A percentile compares a stretch with the other conserved stretches of the same genome.
Evolutionary conservation across 306 rosid genomes (phyloP).

Genomic region (Glycine latifolia): DNA sequence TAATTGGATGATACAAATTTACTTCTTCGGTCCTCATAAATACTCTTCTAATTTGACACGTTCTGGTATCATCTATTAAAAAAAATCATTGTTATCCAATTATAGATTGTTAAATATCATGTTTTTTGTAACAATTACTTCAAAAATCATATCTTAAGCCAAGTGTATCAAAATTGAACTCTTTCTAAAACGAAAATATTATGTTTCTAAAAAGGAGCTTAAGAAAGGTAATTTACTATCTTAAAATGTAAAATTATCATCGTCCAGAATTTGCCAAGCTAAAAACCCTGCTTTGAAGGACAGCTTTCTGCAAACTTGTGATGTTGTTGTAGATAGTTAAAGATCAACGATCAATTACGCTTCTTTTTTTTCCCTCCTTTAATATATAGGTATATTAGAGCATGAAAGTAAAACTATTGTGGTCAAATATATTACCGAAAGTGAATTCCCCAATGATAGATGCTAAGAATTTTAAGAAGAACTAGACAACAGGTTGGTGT

Average conservation of each 20-base stretch:
- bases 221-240: too few relatives aligned
- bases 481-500: constrained; percentile 38
- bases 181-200: neutral
- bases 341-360: neutral
- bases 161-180: neutral
- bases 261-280: neutral
- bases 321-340: neutral
- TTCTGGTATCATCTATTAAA: too few relatives aligned
- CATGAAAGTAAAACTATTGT: neutral
- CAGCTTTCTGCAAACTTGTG: neutral
- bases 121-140: neutral
- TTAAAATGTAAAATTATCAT: neutral
- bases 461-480: constrained; percentile 25
- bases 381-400: neutral
- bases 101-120: neutral
- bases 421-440: constrained; percentile 13
- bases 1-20: too few relatives aligned
- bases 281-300: neutral
- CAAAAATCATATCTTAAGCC: too few relatives aligned
- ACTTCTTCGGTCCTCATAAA: too few relatives aligned
- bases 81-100: too few relatives aligned
- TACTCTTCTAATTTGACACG: too few relatives aligned
- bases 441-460: constrained; percentile 37
- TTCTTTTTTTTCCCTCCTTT: neutral
- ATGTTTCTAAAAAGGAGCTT: neutral